Conservation (phyloP, 2,329 filamentous ascomycete genomes). For the Ceratocystis alfenasii region DNA sequence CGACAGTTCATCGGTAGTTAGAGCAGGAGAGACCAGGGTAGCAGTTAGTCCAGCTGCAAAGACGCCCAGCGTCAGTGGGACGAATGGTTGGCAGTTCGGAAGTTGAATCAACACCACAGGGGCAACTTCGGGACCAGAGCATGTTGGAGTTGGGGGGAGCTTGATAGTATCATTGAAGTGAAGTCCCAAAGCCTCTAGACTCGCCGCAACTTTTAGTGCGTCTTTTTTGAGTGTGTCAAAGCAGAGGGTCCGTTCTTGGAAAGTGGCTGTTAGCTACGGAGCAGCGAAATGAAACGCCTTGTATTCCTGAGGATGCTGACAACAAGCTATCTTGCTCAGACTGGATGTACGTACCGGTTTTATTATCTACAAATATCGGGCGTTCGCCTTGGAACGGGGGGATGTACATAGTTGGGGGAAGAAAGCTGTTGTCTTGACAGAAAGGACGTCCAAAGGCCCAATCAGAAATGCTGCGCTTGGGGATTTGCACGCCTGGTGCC, state of each 20-base stretch:
- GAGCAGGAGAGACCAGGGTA: slow-evolving; percentile 32
- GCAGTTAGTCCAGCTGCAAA: slow-evolving; percentile 33
- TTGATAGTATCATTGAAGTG: slow-evolving; percentile 29
- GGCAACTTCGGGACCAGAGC: slow-evolving; percentile 31
- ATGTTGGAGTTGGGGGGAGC: slow-evolving; percentile 33
- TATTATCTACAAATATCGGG: slow-evolving; percentile 34
- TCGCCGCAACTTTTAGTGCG: slow-evolving; percentile 30
- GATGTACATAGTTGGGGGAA: slow-evolving; percentile 27
- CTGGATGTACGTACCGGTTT: slow-evolving; percentile 28
- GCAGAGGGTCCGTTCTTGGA: slow-evolving; percentile 30
- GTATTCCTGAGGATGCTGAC: too few species aligned
- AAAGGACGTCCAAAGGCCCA: slow-evolving; percentile 33
- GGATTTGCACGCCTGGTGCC: slow-evolving; percentile 18
- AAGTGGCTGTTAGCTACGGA: slow-evolving; percentile 1
- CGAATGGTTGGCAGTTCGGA: slow-evolving; percentile 34
- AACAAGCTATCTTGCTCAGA: too few species aligned
- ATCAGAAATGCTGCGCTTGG: slow-evolving; percentile 29
- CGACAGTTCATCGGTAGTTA: slow-evolving; percentile 32
- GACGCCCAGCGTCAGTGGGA: slow-evolving; percentile 30
- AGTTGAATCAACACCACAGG: slow-evolving; percentile 35
- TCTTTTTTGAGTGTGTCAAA: slow-evolving; percentile 29
- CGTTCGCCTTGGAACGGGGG: slow-evolving; percentile 28
- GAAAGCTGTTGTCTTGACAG: slow-evolving; percentile 26
- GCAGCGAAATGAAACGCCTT: too few species aligned
- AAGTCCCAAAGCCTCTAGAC: slow-evolving; percentile 30